Percentiles rank a stretch among this genome's conserved stretches.
These are phyloP conservation scores for Voacanga thouarsii DNA, from an alignment of 257 asterid species.

Conservation along the genomic window DNA sequence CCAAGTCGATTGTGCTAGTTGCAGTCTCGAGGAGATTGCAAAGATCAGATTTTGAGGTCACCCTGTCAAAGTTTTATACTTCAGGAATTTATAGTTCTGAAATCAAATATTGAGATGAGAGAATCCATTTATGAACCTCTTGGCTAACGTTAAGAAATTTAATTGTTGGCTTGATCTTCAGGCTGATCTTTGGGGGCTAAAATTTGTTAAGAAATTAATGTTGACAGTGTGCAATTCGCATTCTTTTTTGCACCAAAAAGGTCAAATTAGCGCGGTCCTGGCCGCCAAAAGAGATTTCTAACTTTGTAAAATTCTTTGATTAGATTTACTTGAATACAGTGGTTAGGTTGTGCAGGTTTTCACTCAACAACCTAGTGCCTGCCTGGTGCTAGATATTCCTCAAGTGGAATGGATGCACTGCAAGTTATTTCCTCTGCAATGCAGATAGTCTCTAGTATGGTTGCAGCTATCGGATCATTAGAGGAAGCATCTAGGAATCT, in stretches of 20 bases:
- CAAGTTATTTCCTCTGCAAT: constrained; percentile 32
- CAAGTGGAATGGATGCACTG: constrained; percentile 26
- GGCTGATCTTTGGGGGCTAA: neutral
- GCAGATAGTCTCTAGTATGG: constrained; percentile 34
- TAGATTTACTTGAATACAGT: no score
- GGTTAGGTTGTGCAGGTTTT: neutral
- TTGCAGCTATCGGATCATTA: constrained; percentile 30
- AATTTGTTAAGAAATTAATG: neutral
- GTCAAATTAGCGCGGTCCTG: neutral
- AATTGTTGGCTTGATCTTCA: neutral
- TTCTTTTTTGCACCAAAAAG: neutral
- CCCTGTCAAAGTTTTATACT: neutral
- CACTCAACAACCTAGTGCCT: neutral
- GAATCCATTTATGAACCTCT: neutral
- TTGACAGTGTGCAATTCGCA: neutral
- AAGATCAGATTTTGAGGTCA: neutral
- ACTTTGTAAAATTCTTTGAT: neutral
- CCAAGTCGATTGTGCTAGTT: neutral
- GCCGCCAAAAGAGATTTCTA: neutral
- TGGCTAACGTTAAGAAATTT: neutral
- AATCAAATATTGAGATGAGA: neutral
- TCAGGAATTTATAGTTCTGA: neutral
- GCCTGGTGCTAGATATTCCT: neutral
- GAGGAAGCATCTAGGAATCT: constrained; percentile 34
- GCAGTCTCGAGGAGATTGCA: neutral